Percentiles rank a stretch among this genome's conserved stretches.
phyloP scores from a whole-genome alignment of 148 eudicot species.

The Diospyros kaki region DNA sequence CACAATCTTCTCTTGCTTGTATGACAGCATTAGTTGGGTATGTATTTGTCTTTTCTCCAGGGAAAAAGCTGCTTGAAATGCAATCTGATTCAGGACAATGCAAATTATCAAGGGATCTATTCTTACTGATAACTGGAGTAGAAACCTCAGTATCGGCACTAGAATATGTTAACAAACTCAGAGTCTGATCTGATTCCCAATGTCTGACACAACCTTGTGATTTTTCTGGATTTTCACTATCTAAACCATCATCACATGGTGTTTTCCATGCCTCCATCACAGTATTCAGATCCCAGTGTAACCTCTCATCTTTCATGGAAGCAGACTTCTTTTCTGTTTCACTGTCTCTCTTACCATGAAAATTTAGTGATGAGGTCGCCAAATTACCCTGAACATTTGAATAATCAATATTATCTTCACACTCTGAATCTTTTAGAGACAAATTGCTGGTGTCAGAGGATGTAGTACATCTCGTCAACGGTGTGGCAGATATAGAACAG shows the following conservation, averaged over 20 bases:
- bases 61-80: background rate
- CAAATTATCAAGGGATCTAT: constrained; percentile 2
- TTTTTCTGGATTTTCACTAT: constrained; percentile 5
- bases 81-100: constrained; percentile 3
- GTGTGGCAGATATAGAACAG: constrained; percentile 16
- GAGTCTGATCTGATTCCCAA: background rate
- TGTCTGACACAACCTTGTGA: constrained; percentile 8
- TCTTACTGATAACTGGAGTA: background rate
- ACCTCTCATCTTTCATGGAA: constrained; percentile 38
- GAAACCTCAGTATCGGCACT: constrained; percentile 5
- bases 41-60: constrained; percentile 11
- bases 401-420: constrained; percentile 17
- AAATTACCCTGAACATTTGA: constrained; percentile 12
- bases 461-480: constrained; percentile 22
- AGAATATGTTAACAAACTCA: constrained; percentile 1
- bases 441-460: constrained; percentile 19
- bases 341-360: constrained; percentile 24
- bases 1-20: constrained; percentile 1
- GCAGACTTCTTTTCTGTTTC: constrained; percentile 18
- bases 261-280: constrained; percentile 79
- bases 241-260: constrained; percentile 32
- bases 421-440: constrained; percentile 12
- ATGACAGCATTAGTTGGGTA: constrained; percentile 1
- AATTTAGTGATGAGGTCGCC: constrained; percentile 15
- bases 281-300: constrained; percentile 82